Evolutionary conservation across 2,329 filamentous ascomycete genomes (phyloP), one percentile per base, ranked within the genome.

Genomic region (Pseudogymnoascus pannorum): DNA sequence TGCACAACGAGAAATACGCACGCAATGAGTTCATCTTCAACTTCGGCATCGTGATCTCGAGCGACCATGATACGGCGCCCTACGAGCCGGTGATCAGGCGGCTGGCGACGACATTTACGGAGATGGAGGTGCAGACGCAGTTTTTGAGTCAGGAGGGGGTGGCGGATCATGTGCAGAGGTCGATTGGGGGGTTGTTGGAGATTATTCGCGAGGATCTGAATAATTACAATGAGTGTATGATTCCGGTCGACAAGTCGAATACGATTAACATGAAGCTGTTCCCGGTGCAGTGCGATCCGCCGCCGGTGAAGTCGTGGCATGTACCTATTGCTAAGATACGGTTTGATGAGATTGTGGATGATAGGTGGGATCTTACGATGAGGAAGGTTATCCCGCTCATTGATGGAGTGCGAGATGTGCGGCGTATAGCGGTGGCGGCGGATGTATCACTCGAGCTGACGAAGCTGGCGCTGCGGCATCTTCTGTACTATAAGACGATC

Each of bases 11-110:
- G 61, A 87, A 88, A 67, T 96, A 97, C 71, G 85, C 88, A 70
- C 87, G 94, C 62, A 96, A 96, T 75, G 91, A 96, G 74, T 97
- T 97, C 79, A 96, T 97, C 72, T 99, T 97, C 83, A 97, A 97
- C 75, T 96, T 97, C 72, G 92, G 91, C 63, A 79, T 97, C 48
- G 88, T 96, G 26, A 80, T 96, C 58, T 83, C 88, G 58, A 82
- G 86, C 61, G 78, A 82, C 33, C 78, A 81, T 3, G 89, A 95
- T 70, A 89, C 89, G 72, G 83, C 84, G 57, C 88, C 87, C 33
- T 96, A 91, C 73, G 91, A 92, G 74, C 87, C 87, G 65, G 89
- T 97, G 31, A 91, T 96, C 60, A 81, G 88, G 66, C 90, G 96
- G 69, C 80, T 97, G 58, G 94, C 93, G 1, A 82, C 87, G 64